A percentile compares a stretch with the other conserved stretches of the same genome.
These are phyloP conservation scores for Colletotrichum cereale DNA, from an alignment of 2,329 filamentous ascomycete species.

Conservation along the genomic window DNA sequence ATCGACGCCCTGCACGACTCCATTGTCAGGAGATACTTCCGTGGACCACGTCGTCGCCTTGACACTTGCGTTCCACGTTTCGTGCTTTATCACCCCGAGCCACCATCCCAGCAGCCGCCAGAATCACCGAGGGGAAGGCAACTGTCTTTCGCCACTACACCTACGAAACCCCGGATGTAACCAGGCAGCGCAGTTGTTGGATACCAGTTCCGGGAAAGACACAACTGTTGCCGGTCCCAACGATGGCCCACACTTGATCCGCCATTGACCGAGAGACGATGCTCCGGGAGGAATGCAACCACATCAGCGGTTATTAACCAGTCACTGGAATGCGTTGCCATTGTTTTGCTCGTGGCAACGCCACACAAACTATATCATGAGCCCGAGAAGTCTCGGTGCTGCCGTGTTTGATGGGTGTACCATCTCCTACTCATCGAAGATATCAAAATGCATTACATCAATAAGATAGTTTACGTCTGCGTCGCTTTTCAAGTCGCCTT, in stretches of 20 bases:
- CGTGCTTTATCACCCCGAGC: neutral
- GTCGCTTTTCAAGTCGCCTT: conserved; percentile 36
- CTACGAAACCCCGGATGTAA: neutral
- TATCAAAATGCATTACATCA: conserved; percentile 38
- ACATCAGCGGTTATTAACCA: conserved; percentile 17
- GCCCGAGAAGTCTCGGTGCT: conserved; percentile 36
- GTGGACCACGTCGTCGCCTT: conserved; percentile 23
- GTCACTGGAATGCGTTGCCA: conserved; percentile 40
- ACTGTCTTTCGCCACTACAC: conserved; percentile 1
- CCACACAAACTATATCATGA: conserved; percentile 37
- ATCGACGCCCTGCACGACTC: conserved; percentile 16
- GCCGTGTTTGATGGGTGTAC: conserved; percentile 3
- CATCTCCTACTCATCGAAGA: conserved; percentile 19
- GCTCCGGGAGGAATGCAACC: conserved; percentile 30
- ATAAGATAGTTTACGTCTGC: conserved; percentile 24
- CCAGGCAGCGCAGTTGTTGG: neutral
- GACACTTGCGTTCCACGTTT: conserved; percentile 5
- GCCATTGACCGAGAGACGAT: conserved; percentile 30
- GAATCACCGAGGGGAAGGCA: neutral
- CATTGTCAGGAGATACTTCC: conserved; percentile 13
- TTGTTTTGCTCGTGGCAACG: conserved; percentile 15
- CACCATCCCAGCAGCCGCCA: neutral
- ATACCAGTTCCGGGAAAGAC: conserved; percentile 3
- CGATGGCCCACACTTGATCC: conserved; percentile 4
- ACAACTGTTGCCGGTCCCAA: conserved; percentile 1